A percentile compares a stretch with the other conserved stretches of the same genome.
These are phyloP conservation scores for Candida dubliniensis DNA, from an alignment of 1,139 yeast species.

Conservation along the genomic window DNA sequence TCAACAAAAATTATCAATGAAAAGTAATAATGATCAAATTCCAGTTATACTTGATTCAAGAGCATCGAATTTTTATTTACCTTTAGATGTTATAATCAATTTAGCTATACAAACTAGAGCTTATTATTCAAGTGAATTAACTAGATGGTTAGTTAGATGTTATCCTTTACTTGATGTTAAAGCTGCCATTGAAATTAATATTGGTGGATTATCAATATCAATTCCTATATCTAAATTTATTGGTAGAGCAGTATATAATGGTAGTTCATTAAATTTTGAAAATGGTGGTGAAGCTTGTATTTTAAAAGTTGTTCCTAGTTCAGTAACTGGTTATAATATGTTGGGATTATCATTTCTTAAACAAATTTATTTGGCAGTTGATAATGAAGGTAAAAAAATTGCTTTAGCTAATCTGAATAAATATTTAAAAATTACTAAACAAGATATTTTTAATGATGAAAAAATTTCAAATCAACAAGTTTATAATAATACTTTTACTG, in stretches of 20 bases:
- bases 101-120: conserved; percentile 79
- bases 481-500: not conserved
- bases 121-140: conserved; percentile 49
- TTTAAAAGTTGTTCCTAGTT: conserved; percentile 54
- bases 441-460: not conserved
- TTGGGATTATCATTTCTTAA: conserved; percentile 65
- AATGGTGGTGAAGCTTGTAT: conserved; percentile 63
- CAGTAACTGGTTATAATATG: conserved; percentile 50
- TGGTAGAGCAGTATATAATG: conserved; percentile 33
- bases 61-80: conserved; percentile 53
- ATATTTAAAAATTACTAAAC: conserved; percentile 9
- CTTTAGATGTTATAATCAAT: conserved; percentile 57
- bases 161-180: conserved; percentile 32
- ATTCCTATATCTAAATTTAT: conserved; percentile 57
- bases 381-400: conserved; percentile 55
- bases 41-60: conserved; percentile 69
- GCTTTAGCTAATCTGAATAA: conserved; percentile 45
- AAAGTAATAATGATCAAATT: conserved; percentile 31
- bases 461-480: not conserved
- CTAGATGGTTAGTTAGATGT: conserved; percentile 71
- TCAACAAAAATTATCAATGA: conserved; percentile 35
- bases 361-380: conserved; percentile 63
- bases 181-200: conserved; percentile 56
- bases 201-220: conserved; percentile 53
- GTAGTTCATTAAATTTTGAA: conserved; percentile 43